Conservation (phyloP, 192 early-diverging fungal species). For the Coemansia umbellata region DNA sequence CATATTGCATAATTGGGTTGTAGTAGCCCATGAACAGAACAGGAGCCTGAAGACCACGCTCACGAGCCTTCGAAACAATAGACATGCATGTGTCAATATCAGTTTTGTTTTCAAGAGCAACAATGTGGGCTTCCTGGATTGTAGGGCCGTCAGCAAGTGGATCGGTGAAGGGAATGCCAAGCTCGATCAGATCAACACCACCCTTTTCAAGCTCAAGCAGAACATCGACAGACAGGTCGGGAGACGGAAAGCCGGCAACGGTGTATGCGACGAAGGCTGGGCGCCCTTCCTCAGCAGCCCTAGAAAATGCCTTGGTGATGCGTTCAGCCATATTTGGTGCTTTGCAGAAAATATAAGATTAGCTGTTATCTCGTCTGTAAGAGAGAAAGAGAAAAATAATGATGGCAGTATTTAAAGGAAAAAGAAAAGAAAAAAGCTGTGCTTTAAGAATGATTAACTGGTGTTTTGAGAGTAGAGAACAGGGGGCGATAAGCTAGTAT, state of each 20-base stretch:
- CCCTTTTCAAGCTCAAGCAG: constrained; percentile 86
- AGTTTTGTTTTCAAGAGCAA: constrained; percentile 72
- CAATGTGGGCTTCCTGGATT: constrained; percentile 85
- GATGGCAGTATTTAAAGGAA: too few relatives aligned
- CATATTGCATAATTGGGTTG: constrained; percentile 95
- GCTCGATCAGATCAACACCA: constrained; percentile 93
- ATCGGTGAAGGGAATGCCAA: constrained; percentile 97
- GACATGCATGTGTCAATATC: constrained; percentile 80
- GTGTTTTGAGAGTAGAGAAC: too few relatives aligned
- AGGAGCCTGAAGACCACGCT: constrained; percentile 79
- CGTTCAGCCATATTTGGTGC: constrained; percentile 22
- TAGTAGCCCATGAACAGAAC: constrained; percentile 99
- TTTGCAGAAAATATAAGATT: not conserved
- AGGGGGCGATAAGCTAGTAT: too few relatives aligned
- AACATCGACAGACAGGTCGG: constrained; percentile 74
- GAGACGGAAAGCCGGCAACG: constrained; percentile 87
- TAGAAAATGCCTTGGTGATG: constrained; percentile 37
- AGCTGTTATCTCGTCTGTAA: not conserved
- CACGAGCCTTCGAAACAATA: constrained; percentile 75
- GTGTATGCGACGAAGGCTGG: constrained; percentile 92
- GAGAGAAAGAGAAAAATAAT: too few relatives aligned
- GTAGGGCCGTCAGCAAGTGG: constrained; percentile 96
- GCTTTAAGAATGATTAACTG: not conserved
- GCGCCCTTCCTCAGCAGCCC: constrained; percentile 42
- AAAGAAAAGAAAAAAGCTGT: not conserved